Conservation (phyloP, 176 grass and related monocot genomes). For the Ensete ventricosum region DNA sequence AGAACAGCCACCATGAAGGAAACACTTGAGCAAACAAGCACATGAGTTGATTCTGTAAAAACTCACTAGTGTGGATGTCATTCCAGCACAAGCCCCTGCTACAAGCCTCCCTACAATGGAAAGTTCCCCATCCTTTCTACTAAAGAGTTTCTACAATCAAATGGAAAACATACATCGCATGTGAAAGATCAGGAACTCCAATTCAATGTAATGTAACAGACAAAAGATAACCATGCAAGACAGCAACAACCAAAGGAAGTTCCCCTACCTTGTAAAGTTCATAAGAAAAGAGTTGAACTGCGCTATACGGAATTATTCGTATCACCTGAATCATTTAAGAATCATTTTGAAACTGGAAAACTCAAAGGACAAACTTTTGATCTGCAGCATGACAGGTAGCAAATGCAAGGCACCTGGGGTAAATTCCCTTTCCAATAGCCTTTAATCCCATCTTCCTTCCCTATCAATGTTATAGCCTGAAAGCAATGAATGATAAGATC, state of each 20-base stretch:
- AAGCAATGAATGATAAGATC: neutral
- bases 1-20: neutral
- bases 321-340: constrained; percentile 62
- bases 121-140: constrained; percentile 74
- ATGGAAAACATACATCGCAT: constrained; percentile 14
- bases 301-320: constrained; percentile 83
- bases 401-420: constrained; percentile 56
- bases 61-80: constrained; percentile 99
- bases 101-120: constrained; percentile 79
- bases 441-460: constrained; percentile 73
- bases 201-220: neutral
- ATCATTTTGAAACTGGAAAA: constrained; percentile 16
- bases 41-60: constrained; percentile 11
- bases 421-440: constrained; percentile 99
- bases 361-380: constrained; percentile 7
- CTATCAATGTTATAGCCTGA: constrained; percentile 66
- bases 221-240: neutral
- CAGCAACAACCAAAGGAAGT: neutral
- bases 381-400: constrained; percentile 7
- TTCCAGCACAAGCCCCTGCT: constrained; percentile 97
- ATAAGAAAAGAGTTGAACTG: constrained; percentile 94
- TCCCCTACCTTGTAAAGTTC: constrained; percentile 80
- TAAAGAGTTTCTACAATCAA: constrained; percentile 65
- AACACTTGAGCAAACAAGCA: constrained; percentile 9
- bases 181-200: constrained; percentile 1